Percentiles rank a stretch among this genome's conserved stretches.
Conservation (phyloP, 768 basidiomycete species). For the Leccinum imitatum region DNA sequence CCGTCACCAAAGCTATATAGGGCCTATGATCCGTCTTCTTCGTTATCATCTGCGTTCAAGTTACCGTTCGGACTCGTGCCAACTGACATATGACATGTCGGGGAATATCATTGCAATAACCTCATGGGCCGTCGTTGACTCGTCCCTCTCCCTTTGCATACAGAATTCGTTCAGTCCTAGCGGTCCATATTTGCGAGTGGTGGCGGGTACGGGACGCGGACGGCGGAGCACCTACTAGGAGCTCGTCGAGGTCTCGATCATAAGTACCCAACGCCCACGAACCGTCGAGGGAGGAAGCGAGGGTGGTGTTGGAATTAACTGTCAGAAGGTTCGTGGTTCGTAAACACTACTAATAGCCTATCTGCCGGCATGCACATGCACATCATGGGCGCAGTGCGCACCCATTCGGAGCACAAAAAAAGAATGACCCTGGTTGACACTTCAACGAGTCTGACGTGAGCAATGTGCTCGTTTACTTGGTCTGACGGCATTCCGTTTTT, state of each 20-base stretch:
- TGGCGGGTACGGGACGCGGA: slow-evolving; percentile 22
- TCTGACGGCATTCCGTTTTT: neutral
- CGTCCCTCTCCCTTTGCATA: neutral
- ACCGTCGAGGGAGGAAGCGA: slow-evolving; percentile 35
- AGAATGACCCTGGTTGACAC: neutral
- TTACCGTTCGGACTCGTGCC: neutral
- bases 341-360: neutral
- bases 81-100: neutral
- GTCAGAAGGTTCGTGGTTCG: slow-evolving; percentile 44
- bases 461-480: neutral
- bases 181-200: slow-evolving; percentile 31
- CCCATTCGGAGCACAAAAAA: neutral
- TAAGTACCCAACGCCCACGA: slow-evolving; percentile 35
- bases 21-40: neutral
- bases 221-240: slow-evolving; percentile 10
- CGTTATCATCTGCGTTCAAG: neutral
- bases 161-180: slow-evolving; percentile 41
- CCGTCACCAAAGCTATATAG: too few species aligned
- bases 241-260: slow-evolving; percentile 41
- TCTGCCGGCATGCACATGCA: neutral
- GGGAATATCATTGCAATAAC: neutral
- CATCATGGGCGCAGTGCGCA: neutral
- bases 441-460: neutral
- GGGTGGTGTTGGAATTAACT: slow-evolving; percentile 41
- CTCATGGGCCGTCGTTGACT: neutral